Evolutionary conservation across 2,329 filamentous ascomycete genomes (phyloP).

Genomic region (Monilinia fructigena): DNA sequence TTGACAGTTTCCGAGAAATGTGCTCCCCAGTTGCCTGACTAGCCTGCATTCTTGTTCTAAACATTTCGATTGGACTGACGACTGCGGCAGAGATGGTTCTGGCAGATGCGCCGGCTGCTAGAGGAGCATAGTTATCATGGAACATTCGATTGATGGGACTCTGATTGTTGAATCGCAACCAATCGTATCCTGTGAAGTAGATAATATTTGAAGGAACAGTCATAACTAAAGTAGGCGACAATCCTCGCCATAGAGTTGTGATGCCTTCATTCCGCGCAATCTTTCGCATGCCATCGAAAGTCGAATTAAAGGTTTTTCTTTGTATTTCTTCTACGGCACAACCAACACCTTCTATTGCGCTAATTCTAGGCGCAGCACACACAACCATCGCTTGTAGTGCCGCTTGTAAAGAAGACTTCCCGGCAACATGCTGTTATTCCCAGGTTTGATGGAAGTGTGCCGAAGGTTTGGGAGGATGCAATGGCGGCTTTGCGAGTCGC

Average conservation of each 20-base stretch:
- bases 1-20: constrained; percentile 78
- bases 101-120: constrained; percentile 76
- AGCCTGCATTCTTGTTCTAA: constrained; percentile 88
- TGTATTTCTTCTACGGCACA: constrained; percentile 89
- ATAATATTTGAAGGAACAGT: constrained; percentile 94
- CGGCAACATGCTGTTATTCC: constrained; percentile 94
- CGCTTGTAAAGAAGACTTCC: constrained; percentile 94
- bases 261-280: constrained; percentile 92
- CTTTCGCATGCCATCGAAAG: constrained; percentile 86
- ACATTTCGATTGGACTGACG: constrained; percentile 90
- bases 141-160: constrained; percentile 68
- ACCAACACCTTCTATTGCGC: constrained; percentile 42
- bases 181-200: constrained; percentile 98
- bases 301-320: constrained; percentile 81
- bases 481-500: constrained; percentile 55
- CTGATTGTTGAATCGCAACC: constrained; percentile 70
- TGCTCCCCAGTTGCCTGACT: constrained; percentile 57
- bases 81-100: constrained; percentile 76
- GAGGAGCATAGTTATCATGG: constrained; percentile 71
- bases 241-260: constrained; percentile 82
- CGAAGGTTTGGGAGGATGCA: constrained; percentile 53
- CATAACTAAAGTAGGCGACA: constrained; percentile 95
- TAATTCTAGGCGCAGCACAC: constrained; percentile 41
- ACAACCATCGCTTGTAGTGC: constrained; percentile 62
- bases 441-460: constrained; percentile 74